Base-by-base conservation (phyloP, 371 early-diverging fungal species). In the Syncephalastrum sp. region DNA sequence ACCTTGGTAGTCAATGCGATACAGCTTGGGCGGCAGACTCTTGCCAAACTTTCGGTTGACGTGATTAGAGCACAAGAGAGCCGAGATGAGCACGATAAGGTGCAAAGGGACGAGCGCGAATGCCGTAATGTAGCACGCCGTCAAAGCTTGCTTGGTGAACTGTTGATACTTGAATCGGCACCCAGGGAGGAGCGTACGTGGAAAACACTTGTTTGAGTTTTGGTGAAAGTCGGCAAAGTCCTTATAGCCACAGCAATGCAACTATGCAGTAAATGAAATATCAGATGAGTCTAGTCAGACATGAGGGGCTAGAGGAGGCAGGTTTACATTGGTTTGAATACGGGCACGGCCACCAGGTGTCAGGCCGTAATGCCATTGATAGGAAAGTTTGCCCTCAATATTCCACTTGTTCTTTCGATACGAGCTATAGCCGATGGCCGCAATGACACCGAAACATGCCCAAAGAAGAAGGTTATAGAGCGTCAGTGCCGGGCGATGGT, bases 161-260 rank as follows among this genome's bases (percentile, higher is more conserved):
- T 67, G 59, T 24, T 79, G 74, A 44, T 82, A 80, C 38, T 73
- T 72, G 59, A 61, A 64, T 53, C 76, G 74, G 53, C 85, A 84
- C 1, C 79, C 69, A 3, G 82, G 83, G 4, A 80, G 56, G 0
- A 82, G 60, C 1, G 83, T 82, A 5, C 85, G 73, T 13, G 85
- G 85, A 59, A 79, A 84, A 41, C 85, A 84, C 38, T 78, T 71
- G 56, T 81, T 69, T 42, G 82, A 82, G 45, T 74, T 60, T 29
- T 82, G 81, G 21, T 82, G 82, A 27, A 73, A 82, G 52, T 84
- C 85, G 1, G 72, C 60, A 25, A 77, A 68, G 3, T 70, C 65
- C 42, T 82, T 75, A 65, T 77, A 82, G 3, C 85, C 85, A 52
- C 85, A 84, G 50, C 85, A 84, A 42, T 80, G 81, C 13, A 84